Percentiles rank a stretch among this genome's conserved stretches.
Evolutionary conservation across 2,329 filamentous ascomycete species (phyloP).

Genomic region (Ilyonectria destructans): DNA sequence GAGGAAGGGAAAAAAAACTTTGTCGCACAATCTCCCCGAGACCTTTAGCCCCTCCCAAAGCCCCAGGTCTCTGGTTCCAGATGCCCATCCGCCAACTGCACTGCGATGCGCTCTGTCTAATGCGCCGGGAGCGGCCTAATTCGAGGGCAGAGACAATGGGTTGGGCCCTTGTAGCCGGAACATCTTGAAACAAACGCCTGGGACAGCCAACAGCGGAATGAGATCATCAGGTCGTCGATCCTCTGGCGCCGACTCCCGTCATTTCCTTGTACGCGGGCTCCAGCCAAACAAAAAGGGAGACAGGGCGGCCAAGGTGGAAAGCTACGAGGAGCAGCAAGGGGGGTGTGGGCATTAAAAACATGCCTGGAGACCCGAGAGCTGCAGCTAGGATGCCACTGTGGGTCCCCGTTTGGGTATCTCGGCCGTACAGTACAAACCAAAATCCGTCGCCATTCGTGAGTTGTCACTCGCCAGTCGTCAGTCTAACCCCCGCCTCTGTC

Average conservation of each 20-base stretch:
- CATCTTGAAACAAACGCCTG: slow-evolving; percentile 52
- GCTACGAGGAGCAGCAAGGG: slow-evolving; percentile 17
- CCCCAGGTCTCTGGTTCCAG: slow-evolving; percentile 35
- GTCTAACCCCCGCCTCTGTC: slow-evolving; percentile 44
- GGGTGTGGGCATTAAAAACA: slow-evolving; percentile 41
- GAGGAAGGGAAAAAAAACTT: slow-evolving; percentile 30
- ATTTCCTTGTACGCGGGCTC: slow-evolving; percentile 43
- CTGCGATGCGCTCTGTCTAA: slow-evolving; percentile 40
- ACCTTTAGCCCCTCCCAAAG: slow-evolving; percentile 34
- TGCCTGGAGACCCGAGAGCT: slow-evolving; percentile 27
- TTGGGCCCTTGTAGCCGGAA: slow-evolving; percentile 24
- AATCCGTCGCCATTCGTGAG: slow-evolving; percentile 37
- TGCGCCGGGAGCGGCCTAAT: slow-evolving; percentile 37
- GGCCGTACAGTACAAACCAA: slow-evolving; percentile 45
- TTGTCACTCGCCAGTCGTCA: slow-evolving; percentile 38
- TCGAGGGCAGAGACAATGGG: slow-evolving; percentile 37
- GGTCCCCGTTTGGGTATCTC: slow-evolving; percentile 43
- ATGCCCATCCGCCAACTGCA: slow-evolving; percentile 31
- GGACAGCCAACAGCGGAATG: slow-evolving; percentile 48
- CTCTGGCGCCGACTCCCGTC: slow-evolving; percentile 50
- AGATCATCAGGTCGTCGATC: slow-evolving; percentile 52
- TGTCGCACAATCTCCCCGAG: slow-evolving; percentile 32
- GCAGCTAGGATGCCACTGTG: slow-evolving; percentile 38
- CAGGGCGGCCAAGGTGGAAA: slow-evolving; percentile 25
- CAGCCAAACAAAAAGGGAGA: slow-evolving; percentile 38